Conservation (phyloP, 306 rosid species). For the Betula pendula region DNA sequence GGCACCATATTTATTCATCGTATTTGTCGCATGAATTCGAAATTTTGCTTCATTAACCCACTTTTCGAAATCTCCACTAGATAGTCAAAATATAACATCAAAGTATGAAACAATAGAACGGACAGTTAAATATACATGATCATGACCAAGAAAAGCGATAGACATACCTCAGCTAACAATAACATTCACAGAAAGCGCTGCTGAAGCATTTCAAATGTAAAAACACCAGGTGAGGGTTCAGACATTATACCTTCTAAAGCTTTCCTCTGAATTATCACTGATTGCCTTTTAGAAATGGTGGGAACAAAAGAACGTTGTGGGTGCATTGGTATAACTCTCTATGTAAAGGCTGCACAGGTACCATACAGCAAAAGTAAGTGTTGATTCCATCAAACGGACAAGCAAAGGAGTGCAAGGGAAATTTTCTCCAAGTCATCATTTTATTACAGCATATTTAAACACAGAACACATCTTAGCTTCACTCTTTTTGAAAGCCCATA, state of each 20-base stretch:
- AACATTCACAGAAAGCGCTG: slow-evolving; percentile 70
- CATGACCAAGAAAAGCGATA: slow-evolving; percentile 26
- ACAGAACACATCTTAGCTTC: not conserved
- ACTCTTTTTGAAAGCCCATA: not conserved
- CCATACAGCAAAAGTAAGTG: slow-evolving; percentile 19
- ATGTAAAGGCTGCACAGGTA: slow-evolving; percentile 57
- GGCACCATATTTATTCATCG: slow-evolving; percentile 85
- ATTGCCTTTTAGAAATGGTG: slow-evolving; percentile 77
- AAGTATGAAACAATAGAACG: slow-evolving; percentile 10
- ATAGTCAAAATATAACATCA: slow-evolving; percentile 35
- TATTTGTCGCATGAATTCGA: slow-evolving; percentile 91
- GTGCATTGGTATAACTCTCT: slow-evolving; percentile 65
- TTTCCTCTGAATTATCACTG: slow-evolving; percentile 69
- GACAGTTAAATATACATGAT: slow-evolving; percentile 13
- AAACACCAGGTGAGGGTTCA: slow-evolving; percentile 77
- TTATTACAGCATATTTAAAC: not conserved
- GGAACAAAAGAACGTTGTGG: slow-evolving; percentile 77
- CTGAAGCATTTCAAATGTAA: slow-evolving; percentile 80
- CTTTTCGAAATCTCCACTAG: slow-evolving; percentile 82
- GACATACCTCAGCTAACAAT: slow-evolving; percentile 77
- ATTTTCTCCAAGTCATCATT: slow-evolving; percentile 11
- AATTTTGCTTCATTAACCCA: slow-evolving; percentile 79
- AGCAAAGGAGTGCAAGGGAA: not conserved
- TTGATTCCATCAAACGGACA: slow-evolving; percentile 11
- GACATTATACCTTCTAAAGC: slow-evolving; percentile 66